phyloP scores from a whole-genome alignment of 2,329 filamentous ascomycete species.

The Corynespora cassiicola region DNA sequence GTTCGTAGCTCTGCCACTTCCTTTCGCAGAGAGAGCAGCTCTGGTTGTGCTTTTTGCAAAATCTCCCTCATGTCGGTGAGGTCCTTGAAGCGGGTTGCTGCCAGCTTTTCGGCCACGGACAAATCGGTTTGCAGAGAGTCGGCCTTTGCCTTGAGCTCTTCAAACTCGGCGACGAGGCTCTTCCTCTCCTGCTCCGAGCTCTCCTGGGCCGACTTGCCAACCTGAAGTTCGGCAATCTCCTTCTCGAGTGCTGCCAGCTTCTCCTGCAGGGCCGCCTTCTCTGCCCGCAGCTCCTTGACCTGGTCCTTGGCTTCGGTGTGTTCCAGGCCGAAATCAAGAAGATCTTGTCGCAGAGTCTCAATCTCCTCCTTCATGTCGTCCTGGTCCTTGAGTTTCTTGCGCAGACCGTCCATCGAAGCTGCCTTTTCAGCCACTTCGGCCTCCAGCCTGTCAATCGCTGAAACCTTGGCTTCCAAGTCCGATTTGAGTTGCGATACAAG shows the following conservation, averaged over 20 bases:
- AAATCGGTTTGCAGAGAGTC: conserved; percentile 80
- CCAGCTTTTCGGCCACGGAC: conserved; percentile 83
- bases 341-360: conserved; percentile 79
- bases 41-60: conserved; percentile 83
- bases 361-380: conserved; percentile 86
- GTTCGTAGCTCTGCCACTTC: conserved; percentile 78
- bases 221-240: conserved; percentile 67
- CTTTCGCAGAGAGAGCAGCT: conserved; percentile 78
- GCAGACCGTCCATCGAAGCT: conserved; percentile 73
- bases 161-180: conserved; percentile 68
- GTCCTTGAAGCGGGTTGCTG: conserved; percentile 87
- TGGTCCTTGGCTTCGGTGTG: conserved; percentile 83
- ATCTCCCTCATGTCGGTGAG: conserved; percentile 80
- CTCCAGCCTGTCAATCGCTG: conserved; percentile 38
- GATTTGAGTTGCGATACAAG: conserved; percentile 36
- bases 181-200: conserved; percentile 60
- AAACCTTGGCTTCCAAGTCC: conserved; percentile 43
- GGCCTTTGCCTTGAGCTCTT: conserved; percentile 74
- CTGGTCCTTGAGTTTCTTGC: conserved; percentile 74
- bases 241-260: conserved; percentile 73
- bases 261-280: conserved; percentile 71
- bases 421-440: conserved; percentile 62
- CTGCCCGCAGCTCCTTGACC: conserved; percentile 70
- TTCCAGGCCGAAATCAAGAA: conserved; percentile 80
- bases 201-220: conserved; percentile 53